Evolutionary conservation across 2,329 filamentous ascomycete genomes (phyloP).

Genomic region (Microdochium trichocladiopsis): DNA sequence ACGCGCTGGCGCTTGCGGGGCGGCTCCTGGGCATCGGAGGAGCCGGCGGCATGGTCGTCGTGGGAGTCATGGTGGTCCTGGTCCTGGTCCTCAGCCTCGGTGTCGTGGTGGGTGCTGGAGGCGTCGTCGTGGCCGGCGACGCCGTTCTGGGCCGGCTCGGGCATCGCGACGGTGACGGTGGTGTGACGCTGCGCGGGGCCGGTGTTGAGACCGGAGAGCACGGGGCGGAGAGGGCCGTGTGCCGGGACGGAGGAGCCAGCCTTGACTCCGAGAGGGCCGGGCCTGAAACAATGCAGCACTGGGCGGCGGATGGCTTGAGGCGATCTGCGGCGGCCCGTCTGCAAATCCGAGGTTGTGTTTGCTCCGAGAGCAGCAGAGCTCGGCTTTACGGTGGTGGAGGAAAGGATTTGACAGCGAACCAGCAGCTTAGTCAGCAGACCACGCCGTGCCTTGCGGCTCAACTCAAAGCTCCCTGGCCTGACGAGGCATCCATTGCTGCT

Average conservation of each 20-base stretch:
- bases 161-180: background rate
- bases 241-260: background rate
- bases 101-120: background rate
- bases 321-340: too few species aligned
- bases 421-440: too few species aligned
- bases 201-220: background rate
- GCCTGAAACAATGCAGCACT: background rate
- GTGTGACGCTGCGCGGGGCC: background rate
- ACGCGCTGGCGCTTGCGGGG: constrained; percentile 52
- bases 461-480: too few species aligned
- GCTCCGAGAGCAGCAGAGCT: too few species aligned
- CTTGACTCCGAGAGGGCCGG: too few species aligned
- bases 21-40: background rate
- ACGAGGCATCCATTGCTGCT: too few species aligned
- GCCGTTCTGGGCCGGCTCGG: background rate
- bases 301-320: background rate
- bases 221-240: background rate
- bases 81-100: constrained; percentile 7
- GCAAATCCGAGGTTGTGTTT: too few species aligned
- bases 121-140: background rate
- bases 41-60: constrained; percentile 21
- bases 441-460: too few species aligned
- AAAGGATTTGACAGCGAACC: too few species aligned
- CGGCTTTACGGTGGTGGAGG: too few species aligned
- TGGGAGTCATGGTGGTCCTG: constrained; percentile 18